phyloP scores from a whole-genome alignment of 106 monocot species.

The Acorus calamus region DNA sequence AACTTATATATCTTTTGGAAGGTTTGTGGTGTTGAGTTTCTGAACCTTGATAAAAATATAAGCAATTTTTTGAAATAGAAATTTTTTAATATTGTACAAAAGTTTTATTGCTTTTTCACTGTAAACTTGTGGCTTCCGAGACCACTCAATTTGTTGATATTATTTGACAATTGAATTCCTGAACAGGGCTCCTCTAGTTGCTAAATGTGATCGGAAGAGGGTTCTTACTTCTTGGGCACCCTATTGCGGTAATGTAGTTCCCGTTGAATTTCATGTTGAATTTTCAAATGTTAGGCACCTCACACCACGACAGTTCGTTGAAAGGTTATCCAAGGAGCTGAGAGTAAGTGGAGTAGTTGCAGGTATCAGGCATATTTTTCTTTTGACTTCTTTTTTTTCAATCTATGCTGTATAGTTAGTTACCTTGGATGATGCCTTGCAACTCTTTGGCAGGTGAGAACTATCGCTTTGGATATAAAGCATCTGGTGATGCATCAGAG shows the following conservation, averaged over 20 bases:
- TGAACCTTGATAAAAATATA: too few species aligned
- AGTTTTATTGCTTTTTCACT: neutral
- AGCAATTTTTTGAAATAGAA: too few species aligned
- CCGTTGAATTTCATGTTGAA: constrained; percentile 79
- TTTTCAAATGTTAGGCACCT: constrained; percentile 87
- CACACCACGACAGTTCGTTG: constrained; percentile 74
- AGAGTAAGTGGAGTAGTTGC: constrained; percentile 85
- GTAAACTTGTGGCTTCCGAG: neutral
- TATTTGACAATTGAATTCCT: neutral
- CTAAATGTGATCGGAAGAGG: constrained; percentile 69
- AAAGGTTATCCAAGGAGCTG: constrained; percentile 77
- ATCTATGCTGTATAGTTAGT: neutral
- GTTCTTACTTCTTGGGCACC: constrained; percentile 86
- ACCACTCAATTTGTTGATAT: too few species aligned
- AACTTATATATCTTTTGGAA: too few species aligned
- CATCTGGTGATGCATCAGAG: constrained; percentile 72
- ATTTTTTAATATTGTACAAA: neutral
- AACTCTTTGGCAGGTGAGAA: constrained; percentile 56
- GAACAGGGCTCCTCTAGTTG: constrained; percentile 84
- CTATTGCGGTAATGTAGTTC: constrained; percentile 52
- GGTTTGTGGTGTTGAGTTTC: too few species aligned
- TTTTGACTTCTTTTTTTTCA: neutral
- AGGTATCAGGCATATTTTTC: constrained; percentile 37
- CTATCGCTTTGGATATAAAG: constrained; percentile 95
- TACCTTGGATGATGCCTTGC: neutral